Evolutionary conservation across 1,284 basidiomycete genomes (phyloP).

Genomic region (Ustilago cynodontis): DNA sequence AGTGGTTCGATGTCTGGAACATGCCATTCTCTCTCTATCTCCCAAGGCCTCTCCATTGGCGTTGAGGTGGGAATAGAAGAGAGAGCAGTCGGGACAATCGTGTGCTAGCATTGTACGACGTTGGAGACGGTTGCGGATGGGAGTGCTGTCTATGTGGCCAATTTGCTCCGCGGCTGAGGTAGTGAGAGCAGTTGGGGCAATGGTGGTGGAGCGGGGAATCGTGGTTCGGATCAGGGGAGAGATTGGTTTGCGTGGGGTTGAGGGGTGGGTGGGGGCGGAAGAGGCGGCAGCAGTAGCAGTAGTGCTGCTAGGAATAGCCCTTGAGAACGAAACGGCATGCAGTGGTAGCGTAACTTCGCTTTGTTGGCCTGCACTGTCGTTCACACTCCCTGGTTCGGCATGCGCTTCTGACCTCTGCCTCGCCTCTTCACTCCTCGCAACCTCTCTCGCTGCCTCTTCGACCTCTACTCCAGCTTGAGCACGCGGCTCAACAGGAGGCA

Average conservation of each 20-base stretch:
- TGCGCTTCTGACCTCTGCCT: not conserved
- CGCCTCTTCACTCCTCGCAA: not conserved
- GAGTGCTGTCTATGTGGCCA: conserved; percentile 25
- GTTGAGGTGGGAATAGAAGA: conserved; percentile 36
- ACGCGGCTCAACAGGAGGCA: not conserved
- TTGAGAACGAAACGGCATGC: conserved; percentile 1
- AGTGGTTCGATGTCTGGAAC: conserved; percentile 35
- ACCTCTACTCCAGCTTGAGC: not conserved
- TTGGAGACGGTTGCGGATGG: conserved; percentile 19
- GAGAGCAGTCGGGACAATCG: conserved; percentile 41
- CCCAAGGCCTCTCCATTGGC: not conserved
- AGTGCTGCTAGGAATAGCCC: not conserved
- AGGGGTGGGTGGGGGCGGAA: too few species aligned
- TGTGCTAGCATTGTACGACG: conserved; percentile 31
- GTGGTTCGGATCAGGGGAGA: not conserved
- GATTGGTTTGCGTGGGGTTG: not conserved
- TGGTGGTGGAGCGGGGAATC: not conserved
- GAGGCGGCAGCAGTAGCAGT: not conserved
- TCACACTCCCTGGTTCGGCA: not conserved
- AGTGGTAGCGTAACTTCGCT: conserved; percentile 25
- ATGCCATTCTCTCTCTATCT: conserved; percentile 20
- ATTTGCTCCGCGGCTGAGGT: not conserved
- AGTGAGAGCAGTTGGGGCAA: not conserved
- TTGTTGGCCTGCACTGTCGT: conserved; percentile 16
- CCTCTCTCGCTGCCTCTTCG: not conserved